A percentile compares a stretch with the other conserved stretches of the same genome.
phyloP scores from a whole-genome alignment of 2,329 filamentous ascomycete genomes.

The Aspergillus phoenicis region DNA sequence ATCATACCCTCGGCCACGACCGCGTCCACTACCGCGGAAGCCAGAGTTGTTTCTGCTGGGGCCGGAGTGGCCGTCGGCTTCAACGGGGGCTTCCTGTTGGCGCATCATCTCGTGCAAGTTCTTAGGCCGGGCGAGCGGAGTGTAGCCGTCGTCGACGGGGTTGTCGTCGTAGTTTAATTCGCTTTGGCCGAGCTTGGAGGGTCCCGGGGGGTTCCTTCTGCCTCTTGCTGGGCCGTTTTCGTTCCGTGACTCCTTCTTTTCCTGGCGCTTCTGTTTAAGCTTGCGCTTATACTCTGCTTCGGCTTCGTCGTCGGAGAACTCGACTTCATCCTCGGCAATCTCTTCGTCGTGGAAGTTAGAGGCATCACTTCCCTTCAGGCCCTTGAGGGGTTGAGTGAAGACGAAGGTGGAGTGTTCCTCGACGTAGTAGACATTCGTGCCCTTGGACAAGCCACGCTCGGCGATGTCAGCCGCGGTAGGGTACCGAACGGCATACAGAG shows the following conservation, averaged over 20 bases:
- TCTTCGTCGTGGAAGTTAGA: conserved; percentile 96
- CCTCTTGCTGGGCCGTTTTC: conserved; percentile 42
- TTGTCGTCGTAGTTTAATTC: conserved; percentile 70
- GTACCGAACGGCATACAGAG: conserved; percentile 82
- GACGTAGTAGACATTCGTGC: conserved; percentile 76
- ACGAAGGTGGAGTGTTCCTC: conserved; percentile 77
- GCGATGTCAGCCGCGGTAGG: conserved; percentile 68
- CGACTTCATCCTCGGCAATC: conserved; percentile 78
- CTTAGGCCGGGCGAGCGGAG: conserved; percentile 68
- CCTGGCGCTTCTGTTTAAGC: conserved; percentile 66
- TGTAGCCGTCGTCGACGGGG: conserved; percentile 60
- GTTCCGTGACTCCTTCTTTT: conserved; percentile 54
- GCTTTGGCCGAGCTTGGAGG: conserved; percentile 42
- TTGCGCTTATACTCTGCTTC: conserved; percentile 79
- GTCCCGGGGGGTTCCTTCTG: conserved; percentile 40
- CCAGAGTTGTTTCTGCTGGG: conserved; percentile 33
- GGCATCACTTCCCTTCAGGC: conserved; percentile 84
- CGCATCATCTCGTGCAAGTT: conserved; percentile 60
- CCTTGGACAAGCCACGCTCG: conserved; percentile 67
- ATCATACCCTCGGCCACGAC: conserved; percentile 48
- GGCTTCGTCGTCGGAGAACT: conserved; percentile 96
- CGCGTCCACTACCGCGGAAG: conserved; percentile 49
- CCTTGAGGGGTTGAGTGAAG: conserved; percentile 79
- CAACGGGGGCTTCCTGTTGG: conserved; percentile 39
- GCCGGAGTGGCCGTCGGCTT: conserved; percentile 31